A percentile compares a stretch with the other conserved stretches of the same genome.
Conservation (phyloP, 495 filamentous ascomycete species). For the Hypomontagnella submonticulosa region DNA sequence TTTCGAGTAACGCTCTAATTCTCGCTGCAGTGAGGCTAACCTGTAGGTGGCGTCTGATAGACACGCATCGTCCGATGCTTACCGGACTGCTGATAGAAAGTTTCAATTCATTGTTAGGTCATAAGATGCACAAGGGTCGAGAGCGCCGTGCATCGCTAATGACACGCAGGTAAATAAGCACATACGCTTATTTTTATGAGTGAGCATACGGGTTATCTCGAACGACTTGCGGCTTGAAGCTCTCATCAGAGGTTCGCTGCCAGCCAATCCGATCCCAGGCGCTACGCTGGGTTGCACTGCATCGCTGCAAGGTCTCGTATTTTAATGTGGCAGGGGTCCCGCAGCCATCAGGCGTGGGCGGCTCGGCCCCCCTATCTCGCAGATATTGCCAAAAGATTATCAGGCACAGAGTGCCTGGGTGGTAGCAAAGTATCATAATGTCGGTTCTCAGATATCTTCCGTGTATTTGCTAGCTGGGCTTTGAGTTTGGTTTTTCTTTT, state of each 20-base stretch:
- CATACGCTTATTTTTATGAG: slow-evolving; percentile 13
- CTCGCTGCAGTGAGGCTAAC: too few relatives aligned
- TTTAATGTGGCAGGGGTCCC: slow-evolving; percentile 32
- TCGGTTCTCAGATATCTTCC: slow-evolving; percentile 17
- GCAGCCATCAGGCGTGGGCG: slow-evolving; percentile 33
- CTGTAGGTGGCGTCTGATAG: too few relatives aligned
- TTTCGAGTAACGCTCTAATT: too few relatives aligned
- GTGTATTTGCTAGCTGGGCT: slow-evolving; percentile 6
- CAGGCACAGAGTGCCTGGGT: slow-evolving; percentile 26
- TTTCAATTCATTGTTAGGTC: neutral
- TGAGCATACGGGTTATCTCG: slow-evolving; percentile 6
- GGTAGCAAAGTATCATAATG: slow-evolving; percentile 14
- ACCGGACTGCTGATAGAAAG: slow-evolving; percentile 4
- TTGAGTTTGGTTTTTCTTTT: slow-evolving; percentile 5
- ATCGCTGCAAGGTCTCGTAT: slow-evolving; percentile 40
- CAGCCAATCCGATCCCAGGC: slow-evolving; percentile 27
- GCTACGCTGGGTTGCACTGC: slow-evolving; percentile 36
- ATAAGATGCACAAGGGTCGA: neutral
- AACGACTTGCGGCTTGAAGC: slow-evolving; percentile 10
- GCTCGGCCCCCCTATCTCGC: slow-evolving; percentile 35
- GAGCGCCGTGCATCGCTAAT: slow-evolving; percentile 1
- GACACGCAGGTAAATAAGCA: slow-evolving; percentile 6
- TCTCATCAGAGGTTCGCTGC: slow-evolving; percentile 1
- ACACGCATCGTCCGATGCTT: slow-evolving; percentile 1
- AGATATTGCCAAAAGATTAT: slow-evolving; percentile 26